Percentiles rank a stretch among this genome's conserved stretches.
phyloP scores from a whole-genome alignment of 106 monocot genomes.

The Dendrobium nobile region DNA sequence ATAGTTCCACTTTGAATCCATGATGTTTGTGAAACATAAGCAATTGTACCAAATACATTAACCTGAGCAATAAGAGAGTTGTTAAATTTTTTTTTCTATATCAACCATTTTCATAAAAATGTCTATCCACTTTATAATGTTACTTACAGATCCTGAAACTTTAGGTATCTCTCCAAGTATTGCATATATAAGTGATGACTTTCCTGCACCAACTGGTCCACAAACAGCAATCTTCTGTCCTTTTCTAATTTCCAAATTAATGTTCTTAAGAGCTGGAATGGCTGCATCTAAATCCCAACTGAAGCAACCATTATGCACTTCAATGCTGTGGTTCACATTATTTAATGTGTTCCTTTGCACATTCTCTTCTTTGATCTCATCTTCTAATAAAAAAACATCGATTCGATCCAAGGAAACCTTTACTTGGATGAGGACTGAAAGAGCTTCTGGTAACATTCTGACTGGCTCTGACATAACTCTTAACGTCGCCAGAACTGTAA shows the following conservation, averaged over 20 bases:
- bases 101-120: background rate
- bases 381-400: conserved; percentile 52
- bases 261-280: conserved; percentile 29
- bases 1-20: conserved; percentile 88
- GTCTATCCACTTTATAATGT: background rate
- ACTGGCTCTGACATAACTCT: conserved; percentile 69
- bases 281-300: conserved; percentile 38
- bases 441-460: conserved; percentile 62
- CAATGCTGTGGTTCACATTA: conserved; percentile 15
- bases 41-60: conserved; percentile 42
- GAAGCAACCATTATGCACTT: conserved; percentile 31
- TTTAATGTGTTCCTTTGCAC: conserved; percentile 11
- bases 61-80: conserved; percentile 31
- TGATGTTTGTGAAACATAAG: conserved; percentile 82
- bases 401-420: conserved; percentile 79
- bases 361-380: conserved; percentile 54
- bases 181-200: conserved; percentile 56
- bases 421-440: conserved; percentile 61
- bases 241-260: conserved; percentile 27
- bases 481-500: conserved; percentile 64
- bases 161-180: conserved; percentile 76
- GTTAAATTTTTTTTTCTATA: background rate
- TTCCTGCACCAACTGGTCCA: conserved; percentile 76
- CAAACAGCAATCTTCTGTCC: conserved; percentile 70
- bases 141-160: conserved; percentile 61